A percentile compares a stretch with the other conserved stretches of the same genome.
phyloP scores from a whole-genome alignment of 2,329 filamentous ascomycete species.

The Talaromyces islandicus region DNA sequence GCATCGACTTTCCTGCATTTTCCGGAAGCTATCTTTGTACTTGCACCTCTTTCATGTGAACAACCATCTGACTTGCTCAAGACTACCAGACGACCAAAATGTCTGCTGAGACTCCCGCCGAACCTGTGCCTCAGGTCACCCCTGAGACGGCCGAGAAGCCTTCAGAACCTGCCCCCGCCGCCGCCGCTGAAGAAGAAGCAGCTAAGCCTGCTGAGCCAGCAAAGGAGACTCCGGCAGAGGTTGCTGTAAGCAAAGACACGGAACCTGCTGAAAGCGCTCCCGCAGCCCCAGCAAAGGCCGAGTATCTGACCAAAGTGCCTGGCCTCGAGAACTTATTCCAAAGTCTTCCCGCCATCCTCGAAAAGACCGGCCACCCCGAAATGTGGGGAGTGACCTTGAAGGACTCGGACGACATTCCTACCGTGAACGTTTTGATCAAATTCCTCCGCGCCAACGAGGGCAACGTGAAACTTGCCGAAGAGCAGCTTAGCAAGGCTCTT shows the following conservation, averaged over 20 bases:
- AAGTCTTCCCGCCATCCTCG: slow-evolving; percentile 53
- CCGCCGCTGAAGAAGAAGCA: background rate
- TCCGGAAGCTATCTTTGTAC: background rate
- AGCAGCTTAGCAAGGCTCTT: slow-evolving; percentile 72
- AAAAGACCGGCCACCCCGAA: slow-evolving; percentile 59
- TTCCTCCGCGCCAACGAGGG: slow-evolving; percentile 86
- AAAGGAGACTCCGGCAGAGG: background rate
- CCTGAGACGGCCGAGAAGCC: slow-evolving; percentile 3
- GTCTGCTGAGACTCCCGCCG: slow-evolving; percentile 5
- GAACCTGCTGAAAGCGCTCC: background rate
- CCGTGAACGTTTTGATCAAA: slow-evolving; percentile 82
- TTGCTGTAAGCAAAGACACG: slow-evolving; percentile 9
- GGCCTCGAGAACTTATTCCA: slow-evolving; percentile 53
- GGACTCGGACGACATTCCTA: slow-evolving; percentile 56
- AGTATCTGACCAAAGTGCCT: slow-evolving; percentile 31
- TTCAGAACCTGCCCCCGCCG: slow-evolving; percentile 2
- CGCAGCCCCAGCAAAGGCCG: slow-evolving; percentile 20
- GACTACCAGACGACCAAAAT: background rate
- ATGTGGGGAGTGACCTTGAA: slow-evolving; percentile 78
- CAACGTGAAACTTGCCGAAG: slow-evolving; percentile 65
- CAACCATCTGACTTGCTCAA: background rate
- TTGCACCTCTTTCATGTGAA: background rate
- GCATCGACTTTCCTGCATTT: background rate
- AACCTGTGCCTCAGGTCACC: slow-evolving; percentile 3
- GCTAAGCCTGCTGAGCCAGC: slow-evolving; percentile 13